Conservation (phyloP, 352 stramenopile genomes). For the Pilasporangium apinafurcum region DNA sequence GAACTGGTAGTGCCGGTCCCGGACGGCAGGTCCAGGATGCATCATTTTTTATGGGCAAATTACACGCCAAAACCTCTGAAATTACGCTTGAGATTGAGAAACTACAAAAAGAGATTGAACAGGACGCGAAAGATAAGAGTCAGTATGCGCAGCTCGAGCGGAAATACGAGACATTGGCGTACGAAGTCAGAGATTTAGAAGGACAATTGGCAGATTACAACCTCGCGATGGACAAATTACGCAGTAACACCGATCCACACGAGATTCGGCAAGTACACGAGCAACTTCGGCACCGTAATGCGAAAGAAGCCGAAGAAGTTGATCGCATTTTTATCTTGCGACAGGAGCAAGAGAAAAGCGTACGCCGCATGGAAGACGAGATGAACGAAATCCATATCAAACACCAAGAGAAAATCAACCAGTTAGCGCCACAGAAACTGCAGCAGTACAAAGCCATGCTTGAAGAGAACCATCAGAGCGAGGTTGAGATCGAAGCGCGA, state of each 20-base stretch:
- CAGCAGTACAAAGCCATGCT: conserved; percentile 71
- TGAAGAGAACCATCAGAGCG: conserved; percentile 63
- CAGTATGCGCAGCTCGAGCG: conserved; percentile 83
- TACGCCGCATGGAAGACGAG: conserved; percentile 65
- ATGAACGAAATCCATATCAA: conserved; percentile 75
- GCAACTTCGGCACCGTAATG: conserved; percentile 64
- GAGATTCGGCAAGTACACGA: conserved; percentile 70
- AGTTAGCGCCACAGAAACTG: conserved; percentile 82
- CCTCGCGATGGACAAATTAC: conserved; percentile 90
- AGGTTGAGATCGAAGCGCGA: conserved; percentile 69
- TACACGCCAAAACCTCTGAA: conserved; percentile 89
- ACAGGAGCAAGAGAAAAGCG: conserved; percentile 71
- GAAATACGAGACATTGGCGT: conserved; percentile 65
- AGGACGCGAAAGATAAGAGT: conserved; percentile 84
- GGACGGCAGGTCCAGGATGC: conserved; percentile 84
- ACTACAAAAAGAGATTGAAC: conserved; percentile 78
- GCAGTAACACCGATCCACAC: conserved; percentile 52
- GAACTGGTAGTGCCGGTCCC: conserved; percentile 44
- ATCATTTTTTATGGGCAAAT: conserved; percentile 86
- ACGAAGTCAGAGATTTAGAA: conserved; percentile 81
- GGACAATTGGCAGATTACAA: conserved; percentile 92
- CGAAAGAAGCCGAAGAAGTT: conserved; percentile 83
- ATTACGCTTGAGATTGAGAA: conserved; percentile 78
- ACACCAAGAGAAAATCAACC: conserved; percentile 86
- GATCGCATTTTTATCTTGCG: conserved; percentile 87